Evolutionary conservation across 345 rosid genomes (phyloP).

Genomic region (Anacardium occidentale): DNA sequence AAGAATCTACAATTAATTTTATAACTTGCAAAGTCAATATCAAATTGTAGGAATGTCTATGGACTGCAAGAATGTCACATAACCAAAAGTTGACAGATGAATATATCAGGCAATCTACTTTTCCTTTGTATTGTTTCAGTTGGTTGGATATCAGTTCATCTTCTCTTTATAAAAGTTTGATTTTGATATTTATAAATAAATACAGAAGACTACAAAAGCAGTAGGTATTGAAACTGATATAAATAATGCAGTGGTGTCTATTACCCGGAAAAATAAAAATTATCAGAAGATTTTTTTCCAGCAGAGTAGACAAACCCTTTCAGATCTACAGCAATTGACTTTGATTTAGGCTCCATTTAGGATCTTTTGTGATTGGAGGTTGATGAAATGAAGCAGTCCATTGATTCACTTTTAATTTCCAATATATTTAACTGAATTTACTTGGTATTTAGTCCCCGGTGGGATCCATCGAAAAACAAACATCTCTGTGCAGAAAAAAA

Average conservation of each 20-base stretch:
- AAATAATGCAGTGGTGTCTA: neutral
- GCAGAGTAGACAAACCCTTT: neutral
- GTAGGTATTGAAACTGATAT: neutral
- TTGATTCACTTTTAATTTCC: neutral
- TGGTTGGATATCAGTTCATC: neutral
- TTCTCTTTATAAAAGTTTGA: no score
- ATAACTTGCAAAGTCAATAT: slow-evolving; percentile 1
- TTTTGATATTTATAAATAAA: no score
- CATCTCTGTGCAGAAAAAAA: no score
- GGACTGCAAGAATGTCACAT: neutral
- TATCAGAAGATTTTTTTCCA: no score
- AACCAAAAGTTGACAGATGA: slow-evolving; percentile 10
- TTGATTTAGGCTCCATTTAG: neutral
- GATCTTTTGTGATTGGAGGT: neutral
- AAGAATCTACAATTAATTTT: neutral
- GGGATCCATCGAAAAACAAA: slow-evolving; percentile 2
- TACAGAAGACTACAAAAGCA: neutral
- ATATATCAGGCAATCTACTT: neutral
- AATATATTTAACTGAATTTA: neutral
- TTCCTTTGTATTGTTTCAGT: neutral
- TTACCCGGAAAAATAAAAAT: no score
- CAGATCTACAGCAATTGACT: neutral
- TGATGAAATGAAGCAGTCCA: neutral
- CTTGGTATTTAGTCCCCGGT: neutral
- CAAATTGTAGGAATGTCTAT: neutral